Evolutionary conservation across 78 protist genomes (phyloP).

Genomic region (Dictyostelium purpureum): DNA sequence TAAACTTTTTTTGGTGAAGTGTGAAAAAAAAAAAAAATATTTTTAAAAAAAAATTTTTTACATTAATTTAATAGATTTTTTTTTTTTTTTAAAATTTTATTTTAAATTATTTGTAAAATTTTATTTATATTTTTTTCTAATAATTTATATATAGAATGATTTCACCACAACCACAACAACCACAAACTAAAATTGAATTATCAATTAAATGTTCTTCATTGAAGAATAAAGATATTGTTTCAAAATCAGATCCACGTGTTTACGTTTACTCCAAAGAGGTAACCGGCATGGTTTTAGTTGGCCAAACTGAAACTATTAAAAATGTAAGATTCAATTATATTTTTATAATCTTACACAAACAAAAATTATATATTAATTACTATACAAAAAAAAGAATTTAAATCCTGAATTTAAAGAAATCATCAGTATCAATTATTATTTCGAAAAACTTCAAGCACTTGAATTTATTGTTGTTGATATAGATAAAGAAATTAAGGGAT

Average conservation of each 20-base stretch:
- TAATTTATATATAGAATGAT: neutral
- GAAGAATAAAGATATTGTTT: neutral
- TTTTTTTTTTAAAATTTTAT: no score
- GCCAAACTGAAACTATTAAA: conserved; percentile 14
- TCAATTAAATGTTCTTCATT: neutral
- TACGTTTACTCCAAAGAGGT: neutral
- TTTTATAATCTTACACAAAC: no score
- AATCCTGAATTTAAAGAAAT: neutral
- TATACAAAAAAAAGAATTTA: conserved; percentile 23
- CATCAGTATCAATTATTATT: neutral
- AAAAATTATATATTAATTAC: no score
- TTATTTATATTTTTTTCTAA: no score
- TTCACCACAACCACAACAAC: neutral
- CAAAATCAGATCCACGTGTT: conserved; percentile 23
- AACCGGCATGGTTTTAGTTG: neutral
- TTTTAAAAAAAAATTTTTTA: no score
- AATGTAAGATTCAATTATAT: no score
- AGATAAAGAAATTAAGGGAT: neutral
- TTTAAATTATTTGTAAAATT: no score
- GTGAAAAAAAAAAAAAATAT: no score
- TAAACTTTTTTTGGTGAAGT: no score
- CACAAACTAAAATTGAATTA: conserved; percentile 1
- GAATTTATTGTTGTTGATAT: conserved; percentile 14
- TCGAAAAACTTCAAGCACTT: neutral
- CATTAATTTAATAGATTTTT: no score